phyloP scores from a whole-genome alignment of 2,329 filamentous ascomycete species.

The Ambrosiella cleistominuta region DNA sequence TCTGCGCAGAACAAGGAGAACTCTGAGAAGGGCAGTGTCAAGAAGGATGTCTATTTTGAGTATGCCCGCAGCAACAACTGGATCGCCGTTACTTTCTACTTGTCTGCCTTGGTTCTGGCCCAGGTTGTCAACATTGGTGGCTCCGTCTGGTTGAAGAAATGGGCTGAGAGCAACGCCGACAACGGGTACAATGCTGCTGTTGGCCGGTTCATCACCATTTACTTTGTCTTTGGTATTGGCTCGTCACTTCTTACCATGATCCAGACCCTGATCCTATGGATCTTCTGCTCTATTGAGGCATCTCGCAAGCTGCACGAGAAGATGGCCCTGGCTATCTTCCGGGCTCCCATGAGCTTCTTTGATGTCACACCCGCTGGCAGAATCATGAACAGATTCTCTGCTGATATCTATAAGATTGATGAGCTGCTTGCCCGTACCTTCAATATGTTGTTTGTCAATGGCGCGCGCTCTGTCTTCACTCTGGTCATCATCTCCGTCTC shows the following conservation, averaged over 20 bases:
- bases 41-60: constrained; percentile 86
- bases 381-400: constrained; percentile 89
- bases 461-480: constrained; percentile 62
- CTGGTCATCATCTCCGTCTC: constrained; percentile 67
- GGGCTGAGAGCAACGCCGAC: constrained; percentile 64
- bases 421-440: constrained; percentile 92
- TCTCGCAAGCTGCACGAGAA: constrained; percentile 91
- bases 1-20: constrained; percentile 78
- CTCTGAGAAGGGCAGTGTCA: constrained; percentile 89
- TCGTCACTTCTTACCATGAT: constrained; percentile 69
- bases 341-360: constrained; percentile 97
- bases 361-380: constrained; percentile 93
- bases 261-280: constrained; percentile 92
- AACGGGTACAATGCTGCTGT: constrained; percentile 54
- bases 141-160: constrained; percentile 84
- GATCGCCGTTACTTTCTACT: constrained; percentile 63
- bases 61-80: constrained; percentile 93
- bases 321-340: constrained; percentile 95
- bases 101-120: constrained; percentile 57
- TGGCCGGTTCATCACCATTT: constrained; percentile 84
- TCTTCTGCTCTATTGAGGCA: constrained; percentile 98
- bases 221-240: constrained; percentile 86
- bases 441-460: constrained; percentile 83
- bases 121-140: constrained; percentile 72
- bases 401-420: constrained; percentile 67